Percentiles rank a stretch among this genome's conserved stretches.
Evolutionary conservation across 805 yeast genomes (phyloP).

Genomic region (Cyberlindnera americana): DNA sequence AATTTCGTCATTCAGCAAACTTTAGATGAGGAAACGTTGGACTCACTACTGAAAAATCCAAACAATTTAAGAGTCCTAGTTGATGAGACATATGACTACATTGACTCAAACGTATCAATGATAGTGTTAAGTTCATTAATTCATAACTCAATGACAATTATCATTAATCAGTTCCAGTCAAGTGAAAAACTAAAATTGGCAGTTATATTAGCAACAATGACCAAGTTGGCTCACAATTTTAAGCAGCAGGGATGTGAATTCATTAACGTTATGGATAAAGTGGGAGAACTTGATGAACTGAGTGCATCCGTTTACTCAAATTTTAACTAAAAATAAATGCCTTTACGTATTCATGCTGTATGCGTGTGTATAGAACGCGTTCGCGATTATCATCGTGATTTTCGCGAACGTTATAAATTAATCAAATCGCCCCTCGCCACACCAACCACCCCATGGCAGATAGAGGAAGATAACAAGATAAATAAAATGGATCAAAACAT

Average conservation of each 20-base stretch:
- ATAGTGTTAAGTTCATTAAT: slow-evolving; percentile 35
- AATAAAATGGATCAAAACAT: slow-evolving; percentile 32
- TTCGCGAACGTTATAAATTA: no score
- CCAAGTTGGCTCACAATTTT: slow-evolving; percentile 59
- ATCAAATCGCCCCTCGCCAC: no score
- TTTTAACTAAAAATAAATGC: slow-evolving; percentile 35
- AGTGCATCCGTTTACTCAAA: slow-evolving; percentile 90
- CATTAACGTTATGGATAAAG: slow-evolving; percentile 40
- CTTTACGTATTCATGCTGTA: not conserved
- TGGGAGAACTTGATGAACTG: slow-evolving; percentile 73
- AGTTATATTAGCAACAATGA: slow-evolving; percentile 61
- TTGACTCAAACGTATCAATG: slow-evolving; percentile 35
- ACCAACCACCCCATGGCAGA: no score
- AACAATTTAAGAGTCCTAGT: slow-evolving; percentile 33
- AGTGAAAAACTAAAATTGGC: slow-evolving; percentile 52
- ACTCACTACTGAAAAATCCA: slow-evolving; percentile 26
- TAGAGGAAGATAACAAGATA: no score
- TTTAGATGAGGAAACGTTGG: slow-evolving; percentile 38
- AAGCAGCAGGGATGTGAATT: slow-evolving; percentile 41
- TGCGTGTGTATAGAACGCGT: no score
- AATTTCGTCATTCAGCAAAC: slow-evolving; percentile 54
- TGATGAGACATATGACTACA: slow-evolving; percentile 41
- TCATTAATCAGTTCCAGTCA: slow-evolving; percentile 16
- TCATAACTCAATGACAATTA: slow-evolving; percentile 26
- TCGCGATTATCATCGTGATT: no score